Percentiles rank a stretch among this genome's conserved stretches.
phyloP scores from a whole-genome alignment of 2,329 filamentous ascomycete genomes.

The Aspergillus bombycis region DNA sequence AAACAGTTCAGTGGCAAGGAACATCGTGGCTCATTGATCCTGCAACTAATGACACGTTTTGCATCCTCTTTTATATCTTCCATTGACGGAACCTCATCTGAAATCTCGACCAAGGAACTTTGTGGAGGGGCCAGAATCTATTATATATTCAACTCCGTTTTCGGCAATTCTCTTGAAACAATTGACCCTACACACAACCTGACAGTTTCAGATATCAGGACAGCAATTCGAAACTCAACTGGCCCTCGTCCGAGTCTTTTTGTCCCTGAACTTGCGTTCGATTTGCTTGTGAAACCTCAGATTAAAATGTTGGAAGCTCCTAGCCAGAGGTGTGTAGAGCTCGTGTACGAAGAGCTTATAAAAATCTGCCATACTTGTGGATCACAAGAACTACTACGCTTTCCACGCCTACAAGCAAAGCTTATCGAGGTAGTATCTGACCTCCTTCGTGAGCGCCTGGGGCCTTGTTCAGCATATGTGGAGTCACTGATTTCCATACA shows the following conservation, averaged over 20 bases:
- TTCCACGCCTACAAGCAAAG: conserved; percentile 90
- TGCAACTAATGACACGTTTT: conserved; percentile 98
- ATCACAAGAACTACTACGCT: conserved; percentile 88
- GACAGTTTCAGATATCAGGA: conserved; percentile 91
- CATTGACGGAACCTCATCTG: conserved; percentile 96
- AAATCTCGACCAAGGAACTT: conserved; percentile 97
- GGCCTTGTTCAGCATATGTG: conserved; percentile 86
- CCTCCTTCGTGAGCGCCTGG: conserved; percentile 85
- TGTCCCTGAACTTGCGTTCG: conserved; percentile 96
- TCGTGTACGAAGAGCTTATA: conserved; percentile 98
- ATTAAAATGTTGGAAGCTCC: conserved; percentile 96
- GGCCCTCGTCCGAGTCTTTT: conserved; percentile 94
- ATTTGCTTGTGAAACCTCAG: conserved; percentile 95
- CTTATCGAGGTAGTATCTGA: conserved; percentile 98
- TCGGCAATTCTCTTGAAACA: conserved; percentile 92
- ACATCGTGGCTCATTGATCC: conserved; percentile 88
- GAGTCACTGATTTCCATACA: conserved; percentile 97
- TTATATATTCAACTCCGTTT: conserved; percentile 99
- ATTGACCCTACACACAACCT: conserved; percentile 97
- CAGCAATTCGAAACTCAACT: conserved; percentile 96
- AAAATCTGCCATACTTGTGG: conserved; percentile 99
- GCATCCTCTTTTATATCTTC: conserved; percentile 97
- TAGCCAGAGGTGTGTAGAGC: conserved; percentile 93
- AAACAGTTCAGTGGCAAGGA: conserved; percentile 98
- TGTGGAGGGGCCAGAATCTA: conserved; percentile 95